Conservation (phyloP, 106 monocot genomes). For the Xerophyta viscosa region DNA sequence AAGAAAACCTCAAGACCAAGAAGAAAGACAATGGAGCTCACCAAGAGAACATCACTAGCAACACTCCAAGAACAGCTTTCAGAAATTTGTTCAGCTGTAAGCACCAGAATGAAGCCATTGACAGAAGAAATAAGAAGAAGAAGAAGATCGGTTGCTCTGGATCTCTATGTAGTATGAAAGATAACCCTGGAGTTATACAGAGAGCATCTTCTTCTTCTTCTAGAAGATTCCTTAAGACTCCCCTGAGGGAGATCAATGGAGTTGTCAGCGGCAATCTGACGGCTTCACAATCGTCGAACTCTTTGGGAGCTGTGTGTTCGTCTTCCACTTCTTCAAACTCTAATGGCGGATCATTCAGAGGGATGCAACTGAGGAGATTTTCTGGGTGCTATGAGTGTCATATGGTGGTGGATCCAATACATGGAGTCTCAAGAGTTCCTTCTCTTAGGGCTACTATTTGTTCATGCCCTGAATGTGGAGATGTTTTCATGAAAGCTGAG, state of each 20-base stretch:
- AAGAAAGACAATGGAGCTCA: conserved; percentile 5
- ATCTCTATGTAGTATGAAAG: conserved; percentile 37
- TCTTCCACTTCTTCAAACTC: too few species aligned
- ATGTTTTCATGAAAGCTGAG: conserved; percentile 73
- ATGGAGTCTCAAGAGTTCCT: conserved; percentile 28
- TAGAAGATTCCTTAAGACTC: conserved; percentile 16
- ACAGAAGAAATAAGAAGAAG: neutral
- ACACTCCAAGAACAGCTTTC: conserved; percentile 29
- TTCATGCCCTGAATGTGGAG: conserved; percentile 69
- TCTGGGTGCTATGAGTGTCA: conserved; percentile 89
- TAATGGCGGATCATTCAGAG: conserved; percentile 57
- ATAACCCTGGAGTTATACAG: conserved; percentile 13
- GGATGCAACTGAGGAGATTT: conserved; percentile 55
- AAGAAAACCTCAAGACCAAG: neutral
- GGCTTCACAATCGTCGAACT: conserved; percentile 8
- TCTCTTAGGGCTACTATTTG: conserved; percentile 42
- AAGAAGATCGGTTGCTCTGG: conserved; percentile 35
- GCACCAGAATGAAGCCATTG: conserved; percentile 6
- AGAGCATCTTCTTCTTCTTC: neutral
- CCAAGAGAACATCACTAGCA: conserved; percentile 9
- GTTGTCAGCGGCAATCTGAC: conserved; percentile 4
- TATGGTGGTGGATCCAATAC: conserved; percentile 41
- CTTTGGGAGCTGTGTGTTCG: conserved; percentile 11
- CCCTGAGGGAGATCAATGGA: conserved; percentile 26
- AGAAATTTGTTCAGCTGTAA: conserved; percentile 39